phyloP scores from a whole-genome alignment of 805 yeast species.

The fission yeast (Schizosaccharomyces pombe) region DNA sequence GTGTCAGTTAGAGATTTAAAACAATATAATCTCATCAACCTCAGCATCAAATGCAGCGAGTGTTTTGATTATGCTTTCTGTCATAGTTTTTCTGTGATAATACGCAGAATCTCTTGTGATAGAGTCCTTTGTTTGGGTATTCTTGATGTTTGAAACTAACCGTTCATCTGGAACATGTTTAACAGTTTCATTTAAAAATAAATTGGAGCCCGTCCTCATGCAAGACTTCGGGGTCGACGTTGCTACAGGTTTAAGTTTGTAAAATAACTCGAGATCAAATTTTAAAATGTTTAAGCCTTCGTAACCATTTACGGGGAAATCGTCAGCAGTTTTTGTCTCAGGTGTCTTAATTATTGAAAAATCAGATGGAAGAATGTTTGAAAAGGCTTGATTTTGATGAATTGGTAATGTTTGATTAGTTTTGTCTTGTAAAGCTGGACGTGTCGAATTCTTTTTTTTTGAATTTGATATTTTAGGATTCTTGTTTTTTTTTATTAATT shows the following conservation, averaged over 20 bases:
- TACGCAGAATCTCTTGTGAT: too few species aligned
- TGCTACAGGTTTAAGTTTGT: background rate
- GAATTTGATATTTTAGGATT: background rate
- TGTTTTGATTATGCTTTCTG: background rate
- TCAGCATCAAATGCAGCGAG: background rate
- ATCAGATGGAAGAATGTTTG: background rate
- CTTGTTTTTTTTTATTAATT: background rate
- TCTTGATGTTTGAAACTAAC: too few species aligned
- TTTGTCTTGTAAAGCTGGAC: background rate
- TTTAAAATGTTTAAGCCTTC: too few species aligned
- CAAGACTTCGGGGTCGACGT: background rate
- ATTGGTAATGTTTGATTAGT: background rate
- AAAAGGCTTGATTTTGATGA: background rate
- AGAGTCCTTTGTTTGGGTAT: too few species aligned
- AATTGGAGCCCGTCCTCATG: too few species aligned
- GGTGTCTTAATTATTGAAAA: background rate
- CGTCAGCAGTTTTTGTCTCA: background rate
- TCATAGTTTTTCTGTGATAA: background rate
- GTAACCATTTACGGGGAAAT: too few species aligned
- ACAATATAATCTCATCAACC: background rate
- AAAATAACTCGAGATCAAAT: background rate
- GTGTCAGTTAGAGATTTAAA: too few species aligned
- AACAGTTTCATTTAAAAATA: too few species aligned
- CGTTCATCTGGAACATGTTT: too few species aligned
- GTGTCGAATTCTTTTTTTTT: background rate